Evolutionary conservation across 2,329 filamentous ascomycete species (phyloP), one percentile per base, ranked within the genome.

Genomic region (Verruconis gallopava): DNA sequence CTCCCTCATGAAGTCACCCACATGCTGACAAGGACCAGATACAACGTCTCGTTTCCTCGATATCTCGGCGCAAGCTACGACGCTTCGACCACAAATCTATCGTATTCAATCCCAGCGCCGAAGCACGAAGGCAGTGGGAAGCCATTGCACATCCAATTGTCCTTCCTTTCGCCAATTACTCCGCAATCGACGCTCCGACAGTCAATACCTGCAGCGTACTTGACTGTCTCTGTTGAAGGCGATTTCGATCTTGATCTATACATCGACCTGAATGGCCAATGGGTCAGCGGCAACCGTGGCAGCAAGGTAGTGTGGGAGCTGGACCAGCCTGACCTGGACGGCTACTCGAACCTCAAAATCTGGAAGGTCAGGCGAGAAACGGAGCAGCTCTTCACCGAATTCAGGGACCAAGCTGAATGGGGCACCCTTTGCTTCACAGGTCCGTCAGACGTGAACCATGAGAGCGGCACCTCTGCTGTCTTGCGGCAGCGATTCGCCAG

Each of bases 161-260:
- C 77, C 5, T 81, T 81, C 57, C 65, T 88, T 39, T 88, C 82
- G 5, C 83, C 83, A 3, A 80, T 91, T 38, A 89, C 83, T 0
- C 82, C 83, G 1, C 83, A 80, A 1, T 88, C 83, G 43, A 88
- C 82, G 36, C 66, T 88, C 51, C 73, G 83, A 48, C 83, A 89
- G 64, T 78, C 81, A 13, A 73, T 91, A 21, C 85, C 85, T n/a
- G 85, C 84, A 9, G 78, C 79, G 19, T 93, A 93, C 56, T 55
- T 93, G 47, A 81, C 75, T 4, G 68, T 89, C 32, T 62, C 77
- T 52, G 81, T 82, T 11, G 69, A 77, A 46, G 84, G 83, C 4
- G 67, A 66, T 47, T 73, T 79, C 39, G 56, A 69, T 46, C 49
- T 70, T 21, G 56, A 64, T 45, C 50, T 70, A 5, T 70, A 69